phyloP scores from a whole-genome alignment of 495 filamentous ascomycete genomes.

The Cryomyces minteri region DNA sequence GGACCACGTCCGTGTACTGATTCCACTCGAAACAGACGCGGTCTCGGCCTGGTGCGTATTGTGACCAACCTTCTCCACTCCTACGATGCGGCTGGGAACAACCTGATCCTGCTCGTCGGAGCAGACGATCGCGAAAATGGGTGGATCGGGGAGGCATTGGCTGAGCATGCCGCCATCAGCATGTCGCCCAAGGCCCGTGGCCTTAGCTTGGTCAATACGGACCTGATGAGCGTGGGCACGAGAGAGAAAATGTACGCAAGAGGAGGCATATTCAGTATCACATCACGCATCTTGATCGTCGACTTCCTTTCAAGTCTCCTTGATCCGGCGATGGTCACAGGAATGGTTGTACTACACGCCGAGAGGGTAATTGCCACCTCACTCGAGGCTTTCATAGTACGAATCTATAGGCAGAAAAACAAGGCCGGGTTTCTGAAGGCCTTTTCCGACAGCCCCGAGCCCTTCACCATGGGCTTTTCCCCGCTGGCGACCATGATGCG shows the following conservation, averaged over 20 bases:
- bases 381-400: slow-evolving; percentile 83
- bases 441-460: slow-evolving; percentile 87
- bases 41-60: slow-evolving; percentile 75
- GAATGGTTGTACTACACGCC: slow-evolving; percentile 74
- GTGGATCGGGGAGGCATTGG: slow-evolving; percentile 42
- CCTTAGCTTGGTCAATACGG: slow-evolving; percentile 82
- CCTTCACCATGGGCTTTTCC: slow-evolving; percentile 77
- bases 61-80: slow-evolving; percentile 90
- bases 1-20: slow-evolving; percentile 18
- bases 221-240: slow-evolving; percentile 67
- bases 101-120: slow-evolving; percentile 75
- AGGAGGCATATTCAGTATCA: slow-evolving; percentile 91
- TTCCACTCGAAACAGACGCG: slow-evolving; percentile 76
- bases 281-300: slow-evolving; percentile 83
- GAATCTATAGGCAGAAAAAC: slow-evolving; percentile 86
- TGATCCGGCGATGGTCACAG: slow-evolving; percentile 70
- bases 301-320: slow-evolving; percentile 74
- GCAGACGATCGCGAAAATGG: slow-evolving; percentile 81
- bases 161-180: slow-evolving; percentile 83
- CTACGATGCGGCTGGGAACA: slow-evolving; percentile 90
- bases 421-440: slow-evolving; percentile 88
- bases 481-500: slow-evolving; percentile 82
- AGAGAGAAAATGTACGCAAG: slow-evolving; percentile 77
- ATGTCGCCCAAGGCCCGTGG: slow-evolving; percentile 59
- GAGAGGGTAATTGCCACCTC: slow-evolving; percentile 78